Evolutionary conservation across 2,329 filamentous ascomycete species (phyloP), one percentile per base, ranked within the genome.

Genomic region (Beauveria sp.): DNA sequence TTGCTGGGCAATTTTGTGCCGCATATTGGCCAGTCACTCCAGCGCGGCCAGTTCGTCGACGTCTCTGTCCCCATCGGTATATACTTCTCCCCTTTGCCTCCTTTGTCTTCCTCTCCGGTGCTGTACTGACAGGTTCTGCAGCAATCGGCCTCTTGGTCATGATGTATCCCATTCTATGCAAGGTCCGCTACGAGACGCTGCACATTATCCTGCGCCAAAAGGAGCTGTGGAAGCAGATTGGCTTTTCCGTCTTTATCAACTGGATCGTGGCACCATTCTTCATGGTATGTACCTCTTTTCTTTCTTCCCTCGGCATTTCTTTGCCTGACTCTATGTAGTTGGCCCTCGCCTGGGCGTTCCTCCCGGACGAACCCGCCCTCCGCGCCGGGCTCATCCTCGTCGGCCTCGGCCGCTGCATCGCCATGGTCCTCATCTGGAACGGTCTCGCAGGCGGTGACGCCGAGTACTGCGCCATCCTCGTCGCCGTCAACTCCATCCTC

Each of bases 151-250:
- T 92, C 2, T 79, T 92, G 1, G 84, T 91, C 46, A 92, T 92
- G 89, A 92, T 92, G 88, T 92, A 91, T 69, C 89, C 89, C 0
- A 92, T 92, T 62, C 77, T 92, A 1, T 91, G 88, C 78, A 91
- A 91, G 72, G 86, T 92, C 12, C 82, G 82, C 44, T 91, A 83
- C 73, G 89, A 92, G 70, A 82, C 82, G 0, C 73, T 92, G 30
- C 88, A 90, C 70, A 76, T 80, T 5, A 75, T 88, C 3, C 80
- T 91, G 63, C 70, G 73, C 5, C 76, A 81, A 12, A 77, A 78
- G 10, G 75, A 76, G 1, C 75, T 92, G 3, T 92, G 88, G 89
- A 80, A 83, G 46, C 89, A 92, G 71, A 82, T 92, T 55, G 77
- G 69, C 0, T 87, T 92, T 67, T 89, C 85, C 60, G 73, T 92